Conservation (phyloP, 495 filamentous ascomycete species). For the Xylaria curta region DNA sequence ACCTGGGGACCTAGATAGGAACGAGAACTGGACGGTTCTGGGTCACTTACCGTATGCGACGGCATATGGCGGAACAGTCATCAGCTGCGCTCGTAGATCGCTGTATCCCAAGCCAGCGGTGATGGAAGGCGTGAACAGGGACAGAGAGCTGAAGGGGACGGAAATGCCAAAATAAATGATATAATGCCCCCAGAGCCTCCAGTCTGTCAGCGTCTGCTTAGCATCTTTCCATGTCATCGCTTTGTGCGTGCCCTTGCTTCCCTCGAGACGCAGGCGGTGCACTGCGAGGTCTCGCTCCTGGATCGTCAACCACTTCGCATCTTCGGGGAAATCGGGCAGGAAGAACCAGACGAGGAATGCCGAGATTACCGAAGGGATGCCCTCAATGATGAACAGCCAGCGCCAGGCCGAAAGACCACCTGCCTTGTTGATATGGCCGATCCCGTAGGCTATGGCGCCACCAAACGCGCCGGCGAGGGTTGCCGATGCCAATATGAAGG, state of each 20-base stretch:
- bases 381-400: conserved; percentile 81
- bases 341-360: conserved; percentile 69
- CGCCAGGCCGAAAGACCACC: conserved; percentile 73
- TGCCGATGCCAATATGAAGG: conserved; percentile 83
- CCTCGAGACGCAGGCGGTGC: conserved; percentile 61
- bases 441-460: conserved; percentile 73
- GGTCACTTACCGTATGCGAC: conserved; percentile 60
- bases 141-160: conserved; percentile 77
- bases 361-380: conserved; percentile 68
- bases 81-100: conserved; percentile 68
- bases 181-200: conserved; percentile 73
- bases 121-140: conserved; percentile 81
- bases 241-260: conserved; percentile 67
- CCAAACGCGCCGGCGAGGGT: conserved; percentile 82
- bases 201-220: conserved; percentile 72
- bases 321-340: conserved; percentile 79
- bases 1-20: background rate
- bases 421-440: conserved; percentile 69
- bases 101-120: conserved; percentile 75
- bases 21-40: background rate
- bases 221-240: conserved; percentile 74
- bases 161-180: conserved; percentile 70
- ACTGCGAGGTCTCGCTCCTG: conserved; percentile 70
- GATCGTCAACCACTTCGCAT: conserved; percentile 69
- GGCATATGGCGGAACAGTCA: conserved; percentile 83